Base-by-base conservation (phyloP, 2,329 filamentous ascomycete genomes). In the Diplodia scrobiculata region DNA sequence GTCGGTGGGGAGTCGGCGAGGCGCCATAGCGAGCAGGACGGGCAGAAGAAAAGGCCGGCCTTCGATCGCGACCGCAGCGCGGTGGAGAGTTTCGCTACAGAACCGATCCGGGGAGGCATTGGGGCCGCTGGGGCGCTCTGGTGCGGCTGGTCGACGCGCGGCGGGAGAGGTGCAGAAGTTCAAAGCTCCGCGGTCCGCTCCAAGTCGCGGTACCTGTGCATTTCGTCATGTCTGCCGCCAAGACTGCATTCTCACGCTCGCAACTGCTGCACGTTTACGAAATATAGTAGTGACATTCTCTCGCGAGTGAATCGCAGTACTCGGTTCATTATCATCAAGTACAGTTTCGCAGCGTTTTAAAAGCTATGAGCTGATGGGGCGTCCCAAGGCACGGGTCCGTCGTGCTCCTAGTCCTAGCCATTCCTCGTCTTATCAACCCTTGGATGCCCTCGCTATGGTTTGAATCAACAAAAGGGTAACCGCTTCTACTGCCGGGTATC, bases 101-200 rank as follows among this genome's bases (percentile, higher is more conserved):
- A 73, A 67, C 73, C 71, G 73, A 75, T 73, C 75, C 77, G 78
- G 76, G 73, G 76, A 79, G 77, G 77, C 78, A 79, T 79, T 73
- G 73, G 68, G 70, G 68, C 38, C 48, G 41, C 38, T 21, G 29
- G 59, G 59, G 59, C 47, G 66, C 38, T 45, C n/a, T 21, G 50
- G 32, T 63, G 55, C 58, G 55, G 48, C 14, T 13, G 34, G 17
- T 45, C 4, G 29, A 50, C 34, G 63, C 27, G 32, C 34, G 47
- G 50, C 50, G 62, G 48, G 32, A 32, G 34, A 52, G 47, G 41
- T 66, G 65, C 25, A 41, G 63, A 66, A 52, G 65, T 66, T 62
- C 55, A 66, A 66, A 66, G 55, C 55, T 66, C 41, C 52, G 47
- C 29, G 41, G 17, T 45, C 41, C n/a, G 41, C 41, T 45, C 32